Percentiles rank a stretch among this genome's conserved stretches.
phyloP scores from a whole-genome alignment of 2,329 filamentous ascomycete species.

The Fusarium odoratissimum region DNA sequence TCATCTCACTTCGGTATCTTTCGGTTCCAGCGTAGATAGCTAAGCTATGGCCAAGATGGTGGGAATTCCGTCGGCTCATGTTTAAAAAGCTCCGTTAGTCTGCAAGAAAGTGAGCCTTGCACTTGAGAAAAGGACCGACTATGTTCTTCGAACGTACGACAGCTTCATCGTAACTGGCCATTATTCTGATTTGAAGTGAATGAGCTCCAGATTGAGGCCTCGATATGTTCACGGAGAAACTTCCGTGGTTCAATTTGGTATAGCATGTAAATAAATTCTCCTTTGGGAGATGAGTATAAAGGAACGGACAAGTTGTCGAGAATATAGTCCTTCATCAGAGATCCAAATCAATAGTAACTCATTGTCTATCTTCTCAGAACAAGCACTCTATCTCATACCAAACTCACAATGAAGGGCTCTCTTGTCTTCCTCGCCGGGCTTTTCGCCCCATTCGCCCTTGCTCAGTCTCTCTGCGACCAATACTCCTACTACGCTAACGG shows the following conservation, averaged over 20 bases:
- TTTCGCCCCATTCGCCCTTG: slow-evolving; percentile 7
- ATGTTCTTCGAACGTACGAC: background rate
- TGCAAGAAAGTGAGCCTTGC: background rate
- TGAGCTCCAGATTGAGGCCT: background rate
- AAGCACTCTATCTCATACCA: background rate
- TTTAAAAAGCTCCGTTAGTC: background rate
- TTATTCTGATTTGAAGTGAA: background rate
- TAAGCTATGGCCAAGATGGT: background rate
- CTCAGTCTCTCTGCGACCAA: slow-evolving; percentile 19
- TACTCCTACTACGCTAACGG: slow-evolving; percentile 21
- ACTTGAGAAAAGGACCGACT: slow-evolving; percentile 18
- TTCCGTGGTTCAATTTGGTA: slow-evolving; percentile 15
- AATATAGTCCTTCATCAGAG: background rate
- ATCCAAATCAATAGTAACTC: background rate
- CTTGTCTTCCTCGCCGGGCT: slow-evolving; percentile 12
- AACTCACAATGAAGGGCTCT: slow-evolving; percentile 9
- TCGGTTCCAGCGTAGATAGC: background rate
- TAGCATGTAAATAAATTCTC: background rate
- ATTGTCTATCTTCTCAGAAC: background rate
- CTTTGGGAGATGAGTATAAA: background rate
- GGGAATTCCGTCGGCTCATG: slow-evolving; percentile 9
- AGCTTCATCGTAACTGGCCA: background rate
- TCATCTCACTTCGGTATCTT: background rate
- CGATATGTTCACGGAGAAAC: background rate
- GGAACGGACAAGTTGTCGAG: background rate